phyloP scores from a whole-genome alignment of 2,329 filamentous ascomycete species.

The Aschersonia sp. region DNA sequence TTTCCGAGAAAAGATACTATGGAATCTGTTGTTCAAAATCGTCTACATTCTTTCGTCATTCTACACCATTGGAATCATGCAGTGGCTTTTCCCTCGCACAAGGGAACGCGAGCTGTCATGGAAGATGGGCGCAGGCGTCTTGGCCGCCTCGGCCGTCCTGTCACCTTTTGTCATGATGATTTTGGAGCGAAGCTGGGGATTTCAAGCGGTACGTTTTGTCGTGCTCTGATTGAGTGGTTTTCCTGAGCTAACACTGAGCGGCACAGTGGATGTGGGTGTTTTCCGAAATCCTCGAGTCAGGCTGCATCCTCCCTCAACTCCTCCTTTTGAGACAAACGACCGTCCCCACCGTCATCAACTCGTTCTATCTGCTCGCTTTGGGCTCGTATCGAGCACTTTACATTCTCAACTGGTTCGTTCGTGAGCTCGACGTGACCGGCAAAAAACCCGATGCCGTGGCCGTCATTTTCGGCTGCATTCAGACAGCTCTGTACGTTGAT shows the following conservation, averaged over 20 bases:
- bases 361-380: slow-evolving; percentile 81
- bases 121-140: slow-evolving; percentile 65
- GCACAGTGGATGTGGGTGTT: slow-evolving; percentile 69
- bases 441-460: slow-evolving; percentile 53
- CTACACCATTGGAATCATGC: slow-evolving; percentile 82
- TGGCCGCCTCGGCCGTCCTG: slow-evolving; percentile 48
- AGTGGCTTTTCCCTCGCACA: slow-evolving; percentile 73
- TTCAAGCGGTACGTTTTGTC: slow-evolving; percentile 28
- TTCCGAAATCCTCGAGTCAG: slow-evolving; percentile 80
- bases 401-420: slow-evolving; percentile 78
- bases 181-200: slow-evolving; percentile 38
- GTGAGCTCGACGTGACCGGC: slow-evolving; percentile 44
- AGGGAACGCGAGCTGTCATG: slow-evolving; percentile 84
- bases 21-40: slow-evolving; percentile 76
- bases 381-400: slow-evolving; percentile 83
- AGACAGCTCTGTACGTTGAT: slow-evolving; percentile 81
- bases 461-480: slow-evolving; percentile 74
- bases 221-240: neutral
- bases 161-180: slow-evolving; percentile 62
- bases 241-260: neutral
- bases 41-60: slow-evolving; percentile 75
- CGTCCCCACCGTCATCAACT: slow-evolving; percentile 89
- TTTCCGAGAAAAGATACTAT: slow-evolving; percentile 41
- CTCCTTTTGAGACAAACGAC: slow-evolving; percentile 87
- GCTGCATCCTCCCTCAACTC: slow-evolving; percentile 82